A percentile compares a stretch with the other conserved stretches of the same genome.
These are phyloP conservation scores for Thielaviopsis musarum DNA, from an alignment of 2,329 filamentous ascomycete species.

Conservation along the genomic window DNA sequence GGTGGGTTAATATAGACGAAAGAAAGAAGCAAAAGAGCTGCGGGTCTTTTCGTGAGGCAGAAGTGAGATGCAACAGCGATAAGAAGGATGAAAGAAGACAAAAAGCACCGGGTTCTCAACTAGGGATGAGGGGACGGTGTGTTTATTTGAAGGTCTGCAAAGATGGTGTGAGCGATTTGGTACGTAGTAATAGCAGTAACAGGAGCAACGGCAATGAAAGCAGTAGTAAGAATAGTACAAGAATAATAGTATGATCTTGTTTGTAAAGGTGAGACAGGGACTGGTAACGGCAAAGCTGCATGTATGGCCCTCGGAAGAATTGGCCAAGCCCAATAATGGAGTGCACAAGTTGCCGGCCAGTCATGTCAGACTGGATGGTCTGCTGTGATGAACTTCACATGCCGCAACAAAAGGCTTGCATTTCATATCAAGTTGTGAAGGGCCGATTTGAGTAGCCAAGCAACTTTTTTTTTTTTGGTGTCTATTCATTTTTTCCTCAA, in stretches of 20 bases:
- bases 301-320: neutral
- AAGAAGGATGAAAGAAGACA: slow-evolving; percentile 12
- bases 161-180: slow-evolving; percentile 8
- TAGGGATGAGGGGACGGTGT: slow-evolving; percentile 10
- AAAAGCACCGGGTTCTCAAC: neutral
- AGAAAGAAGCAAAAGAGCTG: slow-evolving; percentile 2
- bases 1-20: slow-evolving; percentile 12
- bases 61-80: slow-evolving; percentile 9
- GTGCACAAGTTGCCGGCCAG: neutral
- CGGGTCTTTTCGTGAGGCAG: neutral
- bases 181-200: neutral
- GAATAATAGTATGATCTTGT: neutral
- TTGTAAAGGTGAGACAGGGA: neutral
- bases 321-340: neutral
- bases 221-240: neutral
- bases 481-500: neutral
- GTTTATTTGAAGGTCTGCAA: slow-evolving; percentile 9
- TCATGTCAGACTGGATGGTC: neutral
- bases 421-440: neutral
- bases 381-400: neutral
- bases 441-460: neutral
- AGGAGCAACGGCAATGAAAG: neutral
- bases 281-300: neutral
- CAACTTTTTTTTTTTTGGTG: neutral
- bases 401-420: neutral